These are phyloP conservation scores for Vigna angularis DNA, from an alignment of 306 rosid genomes.

Conservation along the genomic window DNA sequence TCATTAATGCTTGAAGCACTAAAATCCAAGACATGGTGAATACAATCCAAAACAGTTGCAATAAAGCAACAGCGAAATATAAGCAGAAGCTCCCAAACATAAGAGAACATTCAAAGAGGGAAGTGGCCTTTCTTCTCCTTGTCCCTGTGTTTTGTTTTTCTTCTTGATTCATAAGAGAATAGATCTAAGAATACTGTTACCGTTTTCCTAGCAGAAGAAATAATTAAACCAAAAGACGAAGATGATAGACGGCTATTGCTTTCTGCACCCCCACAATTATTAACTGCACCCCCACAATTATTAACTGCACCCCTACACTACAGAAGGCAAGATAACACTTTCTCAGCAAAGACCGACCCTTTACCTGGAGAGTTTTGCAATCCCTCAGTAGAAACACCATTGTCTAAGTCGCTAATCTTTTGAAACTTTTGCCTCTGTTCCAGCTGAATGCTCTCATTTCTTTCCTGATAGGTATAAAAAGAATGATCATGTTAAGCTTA, in stretches of 20 bases:
- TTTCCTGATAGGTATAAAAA: conserved; percentile 55
- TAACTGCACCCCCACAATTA: too few species aligned
- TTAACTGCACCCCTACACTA: too few species aligned
- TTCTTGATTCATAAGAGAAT: conserved; percentile 16
- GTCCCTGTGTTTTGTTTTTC: not conserved
- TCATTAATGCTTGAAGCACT: not conserved
- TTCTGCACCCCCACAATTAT: too few species aligned
- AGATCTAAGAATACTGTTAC: conserved; percentile 16
- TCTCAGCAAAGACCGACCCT: conserved; percentile 19
- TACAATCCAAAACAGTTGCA: conserved; percentile 29
- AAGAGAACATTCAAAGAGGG: conserved; percentile 38
- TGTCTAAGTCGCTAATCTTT: conserved; percentile 55
- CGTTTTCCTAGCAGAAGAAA: conserved; percentile 24
- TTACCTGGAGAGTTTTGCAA: conserved; percentile 68
- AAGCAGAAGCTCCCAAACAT: conserved; percentile 28
- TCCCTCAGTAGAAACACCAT: conserved; percentile 55
- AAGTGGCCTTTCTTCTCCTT: conserved; percentile 20
- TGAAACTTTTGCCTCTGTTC: conserved; percentile 71
- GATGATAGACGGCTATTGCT: too few species aligned
- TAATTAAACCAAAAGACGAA: conserved; percentile 11
- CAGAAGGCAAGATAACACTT: not conserved
- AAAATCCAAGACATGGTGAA: conserved; percentile 21
- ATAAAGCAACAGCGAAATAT: not conserved
- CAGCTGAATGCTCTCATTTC: conserved; percentile 51
- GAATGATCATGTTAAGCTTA: conserved; percentile 22